Evolutionary conservation across 441 rosid species (phyloP).

Genomic region (Eutrema salsugineum): DNA sequence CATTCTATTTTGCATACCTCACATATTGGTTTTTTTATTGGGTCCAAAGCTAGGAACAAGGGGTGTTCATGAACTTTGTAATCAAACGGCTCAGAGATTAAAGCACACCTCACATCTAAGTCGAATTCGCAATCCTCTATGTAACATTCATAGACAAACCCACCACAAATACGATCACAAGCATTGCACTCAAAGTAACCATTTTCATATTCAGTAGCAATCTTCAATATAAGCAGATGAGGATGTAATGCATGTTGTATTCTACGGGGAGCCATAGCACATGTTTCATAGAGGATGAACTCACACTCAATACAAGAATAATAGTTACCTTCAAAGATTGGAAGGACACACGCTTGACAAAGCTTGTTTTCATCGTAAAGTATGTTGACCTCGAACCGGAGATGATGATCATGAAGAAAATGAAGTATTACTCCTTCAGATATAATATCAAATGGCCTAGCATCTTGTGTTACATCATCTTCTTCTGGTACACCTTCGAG

Average conservation of each 20-base stretch:
- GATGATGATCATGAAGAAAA: conserved; percentile 10
- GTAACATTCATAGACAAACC: neutral
- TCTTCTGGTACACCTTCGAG: neutral
- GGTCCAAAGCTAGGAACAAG: neutral
- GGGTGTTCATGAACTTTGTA: neutral
- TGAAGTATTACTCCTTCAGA: conserved; percentile 12
- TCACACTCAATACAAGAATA: conserved; percentile 6
- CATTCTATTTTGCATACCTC: neutral
- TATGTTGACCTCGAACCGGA: neutral
- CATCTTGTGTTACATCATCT: neutral
- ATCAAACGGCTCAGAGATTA: neutral
- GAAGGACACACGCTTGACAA: neutral
- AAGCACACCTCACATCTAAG: neutral
- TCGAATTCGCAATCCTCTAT: neutral
- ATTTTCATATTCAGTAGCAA: too few relatives aligned
- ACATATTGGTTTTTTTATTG: neutral
- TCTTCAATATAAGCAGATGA: too few relatives aligned
- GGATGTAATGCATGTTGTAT: neutral
- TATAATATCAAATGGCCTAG: neutral
- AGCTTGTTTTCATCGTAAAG: neutral
- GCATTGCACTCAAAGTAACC: neutral
- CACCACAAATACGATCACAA: neutral
- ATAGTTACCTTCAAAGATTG: neutral
- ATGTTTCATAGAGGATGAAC: conserved; percentile 19
- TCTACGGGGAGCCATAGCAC: neutral